Evolutionary conservation across 208 protist genomes (phyloP).

Genomic region (Histomonas meleagridis): DNA sequence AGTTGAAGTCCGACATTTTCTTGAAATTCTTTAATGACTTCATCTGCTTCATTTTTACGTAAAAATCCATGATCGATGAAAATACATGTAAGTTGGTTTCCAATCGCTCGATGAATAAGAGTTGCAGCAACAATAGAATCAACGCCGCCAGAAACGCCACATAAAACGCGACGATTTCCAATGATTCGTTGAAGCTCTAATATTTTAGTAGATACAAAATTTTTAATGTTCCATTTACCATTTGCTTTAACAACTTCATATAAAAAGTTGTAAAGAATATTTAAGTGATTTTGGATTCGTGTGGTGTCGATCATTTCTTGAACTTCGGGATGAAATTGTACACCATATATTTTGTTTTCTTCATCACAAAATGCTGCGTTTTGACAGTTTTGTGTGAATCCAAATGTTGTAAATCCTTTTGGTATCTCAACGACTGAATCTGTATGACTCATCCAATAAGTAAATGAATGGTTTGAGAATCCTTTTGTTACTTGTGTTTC

Average conservation of each 20-base stretch:
- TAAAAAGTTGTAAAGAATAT: not conserved
- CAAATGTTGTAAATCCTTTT: conserved; percentile 33
- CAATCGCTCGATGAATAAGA: conserved; percentile 57
- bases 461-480: not conserved
- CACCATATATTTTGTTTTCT: conserved; percentile 62
- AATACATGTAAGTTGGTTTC: not conserved
- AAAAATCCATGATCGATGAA: conserved; percentile 90
- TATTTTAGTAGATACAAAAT: not conserved
- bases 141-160: conserved; percentile 87
- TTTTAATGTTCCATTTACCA: not conserved
- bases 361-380: conserved; percentile 62
- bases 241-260: not conserved
- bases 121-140: conserved; percentile 88
- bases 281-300: too few relatives aligned
- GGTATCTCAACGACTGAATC: not conserved
- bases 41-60: conserved; percentile 68
- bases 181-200: not conserved
- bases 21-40: conserved; percentile 58
- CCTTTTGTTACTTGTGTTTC: not conserved
- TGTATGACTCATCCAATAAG: conserved; percentile 34
- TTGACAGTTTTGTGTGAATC: not conserved
- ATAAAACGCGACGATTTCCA: conserved; percentile 59
- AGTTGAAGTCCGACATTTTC: conserved; percentile 59
- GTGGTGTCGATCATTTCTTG: not conserved
- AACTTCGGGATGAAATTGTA: conserved; percentile 89